Evolutionary conservation across 2,329 filamentous ascomycete genomes (phyloP).

Genomic region (Xylariaceae sp.): DNA sequence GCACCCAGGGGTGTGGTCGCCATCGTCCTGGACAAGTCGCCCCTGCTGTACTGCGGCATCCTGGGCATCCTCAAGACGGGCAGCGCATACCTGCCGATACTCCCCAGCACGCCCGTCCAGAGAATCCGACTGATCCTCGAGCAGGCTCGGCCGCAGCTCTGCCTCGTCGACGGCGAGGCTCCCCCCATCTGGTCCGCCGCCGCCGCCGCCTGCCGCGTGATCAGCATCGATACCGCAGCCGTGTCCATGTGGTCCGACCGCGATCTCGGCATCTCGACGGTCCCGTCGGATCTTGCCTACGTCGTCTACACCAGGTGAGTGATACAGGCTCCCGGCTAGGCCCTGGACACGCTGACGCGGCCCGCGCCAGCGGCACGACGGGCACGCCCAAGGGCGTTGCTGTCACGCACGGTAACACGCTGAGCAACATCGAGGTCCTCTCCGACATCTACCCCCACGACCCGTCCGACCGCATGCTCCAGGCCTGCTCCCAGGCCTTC

Average conservation of each 20-base stretch:
- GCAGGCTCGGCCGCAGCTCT: constrained; percentile 46
- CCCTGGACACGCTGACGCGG: constrained; percentile 3
- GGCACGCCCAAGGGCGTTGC: constrained; percentile 73
- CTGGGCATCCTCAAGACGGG: constrained; percentile 68
- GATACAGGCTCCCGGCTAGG: neutral
- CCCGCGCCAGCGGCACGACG: constrained; percentile 56
- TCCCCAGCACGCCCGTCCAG: constrained; percentile 60
- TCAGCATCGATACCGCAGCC: constrained; percentile 27
- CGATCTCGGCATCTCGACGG: constrained; percentile 31
- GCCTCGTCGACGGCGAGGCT: constrained; percentile 32
- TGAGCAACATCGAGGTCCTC: constrained; percentile 66
- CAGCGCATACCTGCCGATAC: constrained; percentile 71
- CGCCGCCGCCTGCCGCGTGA: constrained; percentile 11
- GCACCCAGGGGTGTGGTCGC: constrained; percentile 54
- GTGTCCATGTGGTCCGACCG: constrained; percentile 23
- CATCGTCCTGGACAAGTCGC: constrained; percentile 70
- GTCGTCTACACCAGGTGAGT: constrained; percentile 62
- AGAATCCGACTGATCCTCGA: constrained; percentile 54
- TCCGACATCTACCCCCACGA: constrained; percentile 56
- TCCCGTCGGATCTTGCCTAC: constrained; percentile 56
- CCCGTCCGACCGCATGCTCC: constrained; percentile 55
- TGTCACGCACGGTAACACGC: constrained; percentile 67
- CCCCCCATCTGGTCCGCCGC: constrained; percentile 12
- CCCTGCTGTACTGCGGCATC: constrained; percentile 64
- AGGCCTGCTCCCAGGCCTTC: constrained; percentile 78